Percentiles rank a stretch among this genome's conserved stretches.
phyloP scores from a whole-genome alignment of 495 filamentous ascomycete species.

The Baudoinia panamericana region DNA sequence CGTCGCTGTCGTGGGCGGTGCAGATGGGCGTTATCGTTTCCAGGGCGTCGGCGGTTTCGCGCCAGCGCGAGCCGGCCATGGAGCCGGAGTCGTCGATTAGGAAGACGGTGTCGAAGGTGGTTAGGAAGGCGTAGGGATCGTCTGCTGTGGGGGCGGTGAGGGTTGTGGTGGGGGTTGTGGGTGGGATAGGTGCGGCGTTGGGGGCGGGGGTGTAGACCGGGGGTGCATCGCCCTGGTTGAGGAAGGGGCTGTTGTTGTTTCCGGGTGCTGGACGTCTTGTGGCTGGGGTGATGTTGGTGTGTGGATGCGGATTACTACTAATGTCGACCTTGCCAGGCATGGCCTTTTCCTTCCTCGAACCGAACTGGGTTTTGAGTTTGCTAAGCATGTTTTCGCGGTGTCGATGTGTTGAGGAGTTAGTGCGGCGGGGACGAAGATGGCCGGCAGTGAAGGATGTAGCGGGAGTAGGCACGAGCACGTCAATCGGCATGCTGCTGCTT shows the following conservation, averaged over 20 bases:
- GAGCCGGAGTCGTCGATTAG: conserved; percentile 84
- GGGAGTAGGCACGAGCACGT: neutral
- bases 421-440: conserved; percentile 2
- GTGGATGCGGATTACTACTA: conserved; percentile 4
- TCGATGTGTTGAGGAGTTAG: neutral
- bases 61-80: conserved; percentile 73
- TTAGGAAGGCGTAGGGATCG: conserved; percentile 68
- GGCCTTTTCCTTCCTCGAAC: conserved; percentile 1
- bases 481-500: neutral
- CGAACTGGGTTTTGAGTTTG: conserved; percentile 4
- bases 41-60: conserved; percentile 59
- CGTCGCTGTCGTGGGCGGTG: conserved; percentile 67
- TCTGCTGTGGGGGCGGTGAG: conserved; percentile 30
- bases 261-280: conserved; percentile 23
- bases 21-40: conserved; percentile 73
- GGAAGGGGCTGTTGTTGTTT: conserved; percentile 1
- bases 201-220: conserved; percentile 34
- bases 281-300: conserved; percentile 9
- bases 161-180: conserved; percentile 10
- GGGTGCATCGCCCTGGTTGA: conserved; percentile 30
- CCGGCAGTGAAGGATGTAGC: neutral
- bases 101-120: conserved; percentile 82
- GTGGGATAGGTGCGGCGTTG: conserved; percentile 12
- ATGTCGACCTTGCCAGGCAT: neutral
- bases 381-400: conserved; percentile 2